Base-by-base conservation (phyloP, 1,284 basidiomycete species). In the Cutaneotrichosporon curvatum region DNA sequence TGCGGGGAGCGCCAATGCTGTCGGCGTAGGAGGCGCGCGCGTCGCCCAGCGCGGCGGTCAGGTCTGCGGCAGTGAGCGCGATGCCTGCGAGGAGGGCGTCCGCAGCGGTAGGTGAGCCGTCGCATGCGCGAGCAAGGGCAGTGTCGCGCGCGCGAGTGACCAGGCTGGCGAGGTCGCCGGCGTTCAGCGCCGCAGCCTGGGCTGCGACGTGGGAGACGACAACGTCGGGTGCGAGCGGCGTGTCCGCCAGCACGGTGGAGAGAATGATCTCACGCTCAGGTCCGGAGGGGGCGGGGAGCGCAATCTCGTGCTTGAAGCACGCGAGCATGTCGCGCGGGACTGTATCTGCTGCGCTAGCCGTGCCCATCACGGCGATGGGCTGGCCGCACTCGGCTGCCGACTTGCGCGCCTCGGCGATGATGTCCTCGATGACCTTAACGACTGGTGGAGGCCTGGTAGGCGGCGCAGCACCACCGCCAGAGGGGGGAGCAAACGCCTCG, bases 1-100 rank as follows among this genome's bases (percentile, higher is more conserved):
- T 98, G 62, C 87, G 92, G 0, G 95, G 95, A 16, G 91, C 90
- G 12, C 94, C 94, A 47, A 98, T 95, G 60, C 80, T 89, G 63
- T 92, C 87, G 15, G 87, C 86, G 71, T 95, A 95, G 1, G 82
- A 79, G 12, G 80, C 75, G 46, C 91, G 78, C 4, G 87, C 85
- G 53, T 82, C 80, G n/a, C 77, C 75, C 11, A 98, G 74, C 0
- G 89, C 89, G 4, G 64, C 53, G 4, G 84, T 79, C 55, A 95
- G 82, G 60, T 96, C 89, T 20, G 74, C 74, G 0, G 77, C 76
- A 0, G 78, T 81, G 20, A 91, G 62, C 1, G 79, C 71, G 9
- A 85, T 62, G 3, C 81, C 81, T 0, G 80, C 79, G 3, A 73
- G 60, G 43, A 70, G 54, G 18, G 55, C 57, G 36, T 56, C 54